phyloP scores from a whole-genome alignment of 345 rosid genomes.

The Camelina laxa region DNA sequence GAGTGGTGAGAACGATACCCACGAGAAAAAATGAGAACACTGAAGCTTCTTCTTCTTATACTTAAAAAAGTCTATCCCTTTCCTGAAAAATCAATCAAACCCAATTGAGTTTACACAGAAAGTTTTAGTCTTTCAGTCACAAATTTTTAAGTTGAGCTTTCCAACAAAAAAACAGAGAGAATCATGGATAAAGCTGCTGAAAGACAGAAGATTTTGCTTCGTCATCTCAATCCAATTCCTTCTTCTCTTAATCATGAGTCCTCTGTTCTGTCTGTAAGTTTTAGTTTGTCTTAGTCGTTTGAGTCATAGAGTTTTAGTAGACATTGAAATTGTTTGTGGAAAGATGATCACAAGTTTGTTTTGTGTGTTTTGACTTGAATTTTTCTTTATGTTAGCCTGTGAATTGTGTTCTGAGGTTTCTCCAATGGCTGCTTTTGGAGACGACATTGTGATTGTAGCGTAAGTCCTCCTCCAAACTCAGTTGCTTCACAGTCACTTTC shows the following conservation, averaged over 20 bases:
- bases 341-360: not conserved
- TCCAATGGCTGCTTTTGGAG: conserved; percentile 77
- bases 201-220: conserved; percentile 77
- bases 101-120: not conserved
- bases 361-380: not conserved
- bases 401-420: conserved; percentile 67
- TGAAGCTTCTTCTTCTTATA: not conserved
- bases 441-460: conserved; percentile 93
- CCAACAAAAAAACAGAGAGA: conserved; percentile 4
- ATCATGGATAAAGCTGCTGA: conserved; percentile 79
- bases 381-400: conserved; percentile 54
- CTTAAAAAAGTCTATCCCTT: conserved; percentile 9
- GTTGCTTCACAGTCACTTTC: not conserved
- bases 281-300: not conserved
- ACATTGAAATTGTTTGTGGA: not conserved
- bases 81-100: not conserved
- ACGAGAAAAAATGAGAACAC: not conserved
- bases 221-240: conserved; percentile 69
- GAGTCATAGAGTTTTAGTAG: not conserved
- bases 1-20: not conserved
- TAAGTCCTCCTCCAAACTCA: conserved; percentile 46
- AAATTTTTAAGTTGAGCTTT: conserved; percentile 3
- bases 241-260: conserved; percentile 45
- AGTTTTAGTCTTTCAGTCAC: not conserved
- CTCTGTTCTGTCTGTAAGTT: conserved; percentile 58